Evolutionary conservation across 1,284 basidiomycete species (phyloP), one percentile per base, ranked within the genome.

Genomic region (Prillingera fragicola): DNA sequence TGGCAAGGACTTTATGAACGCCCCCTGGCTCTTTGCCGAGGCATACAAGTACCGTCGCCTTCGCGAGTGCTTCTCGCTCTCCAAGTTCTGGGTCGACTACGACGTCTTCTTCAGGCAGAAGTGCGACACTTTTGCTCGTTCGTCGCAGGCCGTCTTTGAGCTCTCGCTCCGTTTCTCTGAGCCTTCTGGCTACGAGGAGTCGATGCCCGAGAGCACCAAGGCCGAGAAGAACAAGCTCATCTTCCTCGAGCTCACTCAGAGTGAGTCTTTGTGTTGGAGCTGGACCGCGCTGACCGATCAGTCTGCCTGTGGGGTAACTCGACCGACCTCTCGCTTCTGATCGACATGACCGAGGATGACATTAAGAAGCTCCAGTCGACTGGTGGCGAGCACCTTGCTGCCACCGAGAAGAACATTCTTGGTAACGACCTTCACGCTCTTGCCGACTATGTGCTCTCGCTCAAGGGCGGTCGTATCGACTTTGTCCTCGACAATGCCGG

Each of bases 291-390:
- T 59, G 33, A 58, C 40, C 18, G 9, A 22, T 23, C 45, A 87
- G 87, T 95, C 45, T 92, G 88, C 63, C 77, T 94, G 18, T 92
- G 89, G 88, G 89, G 89, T 14, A 94, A 94, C 73, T 87, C 89
- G n/a, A 97, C 94, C 45, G 92, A 97, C 71, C 76, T 97, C 42
- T 94, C 89, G 3, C 79, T 97, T 25, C 78, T 97, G 43, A 97
- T 96, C 74, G 90, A 97, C 74, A 96, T 96, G 92, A 89, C 88
- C 12, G 92, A 97, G 72, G 92, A 97, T 33, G 92, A 97, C 70
- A 96, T 98, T 74, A 94, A 94, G 73, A 82, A 85, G 43, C 78
- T 97, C n/a, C 92, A 98, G 70, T 91, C 89, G 14, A 96, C 92
- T 17, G 94, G 92, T 21, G 91, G 91, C 23, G 92, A 94, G 45